Conservation (phyloP, 345 rosid species). For the Pistacia integerrima region DNA sequence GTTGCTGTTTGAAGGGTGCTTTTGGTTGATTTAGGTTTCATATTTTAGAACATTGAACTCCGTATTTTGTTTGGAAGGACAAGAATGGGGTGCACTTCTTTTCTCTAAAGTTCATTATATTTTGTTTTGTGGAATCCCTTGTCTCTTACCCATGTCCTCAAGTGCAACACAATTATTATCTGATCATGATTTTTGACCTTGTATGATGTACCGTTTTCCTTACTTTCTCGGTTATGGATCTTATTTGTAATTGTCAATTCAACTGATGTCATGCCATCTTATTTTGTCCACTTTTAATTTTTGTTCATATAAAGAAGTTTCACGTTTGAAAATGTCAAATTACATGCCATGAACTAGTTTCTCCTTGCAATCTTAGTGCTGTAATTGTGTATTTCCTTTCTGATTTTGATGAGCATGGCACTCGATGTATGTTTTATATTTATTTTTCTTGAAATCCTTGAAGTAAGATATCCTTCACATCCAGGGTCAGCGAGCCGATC, state of each 20-base stretch:
- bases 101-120: background rate
- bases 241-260: background rate
- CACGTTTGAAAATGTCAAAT: background rate
- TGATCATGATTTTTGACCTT: background rate
- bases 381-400: background rate
- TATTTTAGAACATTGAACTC: background rate
- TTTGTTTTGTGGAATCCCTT: background rate
- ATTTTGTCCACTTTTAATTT: background rate
- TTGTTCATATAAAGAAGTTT: background rate
- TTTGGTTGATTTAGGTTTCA: background rate
- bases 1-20: background rate
- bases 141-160: background rate
- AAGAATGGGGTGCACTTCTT: background rate
- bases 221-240: background rate
- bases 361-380: background rate
- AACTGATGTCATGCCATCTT: background rate
- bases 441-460: conserved; percentile 22
- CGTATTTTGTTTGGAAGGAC: background rate
- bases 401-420: background rate
- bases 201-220: background rate
- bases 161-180: background rate
- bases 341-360: conserved; percentile 3
- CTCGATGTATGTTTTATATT: background rate
- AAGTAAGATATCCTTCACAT: conserved; percentile 23
- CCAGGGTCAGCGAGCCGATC: conserved; percentile 86